Conservation (phyloP, 1,284 basidiomycete species). For the Ustilago cynodontis region DNA sequence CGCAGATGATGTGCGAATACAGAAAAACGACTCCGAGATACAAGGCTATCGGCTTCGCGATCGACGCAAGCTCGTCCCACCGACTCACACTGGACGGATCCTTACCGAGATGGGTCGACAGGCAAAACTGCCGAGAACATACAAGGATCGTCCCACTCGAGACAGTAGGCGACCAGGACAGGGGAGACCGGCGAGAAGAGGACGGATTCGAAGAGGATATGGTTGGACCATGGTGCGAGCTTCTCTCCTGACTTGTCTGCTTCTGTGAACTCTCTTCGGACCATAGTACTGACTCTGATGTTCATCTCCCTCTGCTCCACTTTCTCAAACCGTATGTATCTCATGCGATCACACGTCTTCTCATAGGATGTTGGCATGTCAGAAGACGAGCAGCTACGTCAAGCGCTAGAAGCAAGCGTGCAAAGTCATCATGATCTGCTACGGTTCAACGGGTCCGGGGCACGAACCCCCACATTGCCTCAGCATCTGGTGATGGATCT, state of each 20-base stretch:
- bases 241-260: conserved; percentile 5
- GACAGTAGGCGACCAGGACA: conserved; percentile 4
- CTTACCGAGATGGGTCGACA: conserved; percentile 3
- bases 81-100: conserved; percentile 3
- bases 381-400: conserved; percentile 54
- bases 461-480: conserved; percentile 36
- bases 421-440: conserved; percentile 45
- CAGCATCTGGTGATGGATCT: conserved; percentile 37
- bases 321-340: not conserved
- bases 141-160: conserved; percentile 1
- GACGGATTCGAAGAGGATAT: not conserved
- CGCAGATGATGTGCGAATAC: not conserved
- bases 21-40: not conserved
- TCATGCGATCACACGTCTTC: not conserved
- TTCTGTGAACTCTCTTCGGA: not conserved
- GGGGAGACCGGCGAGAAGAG: not conserved
- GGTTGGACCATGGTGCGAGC: conserved; percentile 34
- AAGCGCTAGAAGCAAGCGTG: conserved; percentile 52
- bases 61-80: conserved; percentile 16
- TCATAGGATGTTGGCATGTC: conserved; percentile 38
- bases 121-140: conserved; percentile 10
- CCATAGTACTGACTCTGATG: conserved; percentile 7
- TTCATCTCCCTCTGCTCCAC: not conserved
- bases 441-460: conserved; percentile 28
- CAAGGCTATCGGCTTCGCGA: conserved; percentile 28